Evolutionary conservation across 805 yeast genomes (phyloP).

Genomic region (Cyberlindnera americana): DNA sequence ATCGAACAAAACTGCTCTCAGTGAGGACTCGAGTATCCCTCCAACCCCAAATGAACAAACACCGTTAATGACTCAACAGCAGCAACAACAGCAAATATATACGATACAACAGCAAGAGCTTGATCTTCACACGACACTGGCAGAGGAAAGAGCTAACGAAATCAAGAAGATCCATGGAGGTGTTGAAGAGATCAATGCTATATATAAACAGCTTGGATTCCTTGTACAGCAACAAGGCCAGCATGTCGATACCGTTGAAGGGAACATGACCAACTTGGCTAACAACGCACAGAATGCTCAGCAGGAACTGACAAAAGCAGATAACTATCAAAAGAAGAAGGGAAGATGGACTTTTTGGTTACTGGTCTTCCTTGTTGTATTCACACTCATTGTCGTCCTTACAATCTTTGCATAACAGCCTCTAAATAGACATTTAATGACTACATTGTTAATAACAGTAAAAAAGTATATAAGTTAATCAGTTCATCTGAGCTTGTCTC

Average conservation of each 20-base stretch:
- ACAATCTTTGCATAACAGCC: slow-evolving; percentile 38
- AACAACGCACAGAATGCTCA: slow-evolving; percentile 67
- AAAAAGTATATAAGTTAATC: not conserved
- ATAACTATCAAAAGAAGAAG: slow-evolving; percentile 65
- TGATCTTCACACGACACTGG: slow-evolving; percentile 59
- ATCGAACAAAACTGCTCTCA: slow-evolving; percentile 16
- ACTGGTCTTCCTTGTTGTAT: slow-evolving; percentile 52
- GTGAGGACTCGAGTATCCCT: slow-evolving; percentile 18
- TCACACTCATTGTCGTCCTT: slow-evolving; percentile 55
- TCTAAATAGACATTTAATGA: no score
- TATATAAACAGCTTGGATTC: slow-evolving; percentile 75
- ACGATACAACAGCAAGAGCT: slow-evolving; percentile 45
- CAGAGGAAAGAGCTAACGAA: slow-evolving; percentile 72
- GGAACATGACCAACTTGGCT: slow-evolving; percentile 62
- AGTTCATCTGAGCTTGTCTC: slow-evolving; percentile 2
- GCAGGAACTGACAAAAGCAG: slow-evolving; percentile 67
- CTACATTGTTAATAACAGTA: no score
- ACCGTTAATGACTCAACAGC: slow-evolving; percentile 18
- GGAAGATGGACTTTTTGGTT: slow-evolving; percentile 73
- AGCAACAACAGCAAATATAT: slow-evolving; percentile 33
- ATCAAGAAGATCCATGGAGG: slow-evolving; percentile 72
- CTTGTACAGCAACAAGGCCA: slow-evolving; percentile 82
- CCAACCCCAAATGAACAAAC: slow-evolving; percentile 17
- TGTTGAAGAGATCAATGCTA: slow-evolving; percentile 78
- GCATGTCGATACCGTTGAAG: slow-evolving; percentile 80